These are phyloP conservation scores for Porodaedalea pini DNA, from an alignment of 1,284 basidiomycete genomes.

Conservation along the genomic window DNA sequence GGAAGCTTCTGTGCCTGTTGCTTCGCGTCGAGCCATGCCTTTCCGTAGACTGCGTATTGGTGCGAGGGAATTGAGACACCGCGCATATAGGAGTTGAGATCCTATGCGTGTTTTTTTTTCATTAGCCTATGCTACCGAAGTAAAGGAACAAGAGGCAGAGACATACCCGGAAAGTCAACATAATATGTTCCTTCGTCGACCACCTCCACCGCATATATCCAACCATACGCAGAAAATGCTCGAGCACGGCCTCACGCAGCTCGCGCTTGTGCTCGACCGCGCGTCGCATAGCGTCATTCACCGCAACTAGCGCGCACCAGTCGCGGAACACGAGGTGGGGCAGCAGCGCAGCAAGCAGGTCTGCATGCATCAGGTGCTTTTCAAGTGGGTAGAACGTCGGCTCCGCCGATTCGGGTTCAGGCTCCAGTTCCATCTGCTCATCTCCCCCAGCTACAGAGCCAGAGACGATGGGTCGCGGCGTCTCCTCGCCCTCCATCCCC, in stretches of 20 bases:
- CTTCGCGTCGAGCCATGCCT: slow-evolving; percentile 47
- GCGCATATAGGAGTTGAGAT: slow-evolving; percentile 72
- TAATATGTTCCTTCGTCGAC: slow-evolving; percentile 54
- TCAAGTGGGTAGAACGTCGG: slow-evolving; percentile 50
- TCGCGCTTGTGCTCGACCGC: slow-evolving; percentile 45
- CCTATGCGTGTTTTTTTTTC: slow-evolving; percentile 41
- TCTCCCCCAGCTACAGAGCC: background rate
- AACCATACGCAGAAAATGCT: slow-evolving; percentile 61
- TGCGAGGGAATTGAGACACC: slow-evolving; percentile 71
- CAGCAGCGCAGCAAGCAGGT: slow-evolving; percentile 51
- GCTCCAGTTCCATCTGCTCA: slow-evolving; percentile 27
- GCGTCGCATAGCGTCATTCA: slow-evolving; percentile 50
- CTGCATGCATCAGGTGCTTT: slow-evolving; percentile 46
- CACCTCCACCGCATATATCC: slow-evolving; percentile 67
- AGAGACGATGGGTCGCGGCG: background rate
- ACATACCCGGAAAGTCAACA: slow-evolving; percentile 56
- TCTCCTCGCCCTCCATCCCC: background rate
- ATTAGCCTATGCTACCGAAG: background rate
- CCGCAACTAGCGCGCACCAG: slow-evolving; percentile 56
- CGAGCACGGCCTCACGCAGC: slow-evolving; percentile 59
- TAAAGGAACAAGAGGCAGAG: background rate
- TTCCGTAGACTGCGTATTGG: slow-evolving; percentile 59
- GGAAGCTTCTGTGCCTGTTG: slow-evolving; percentile 10
- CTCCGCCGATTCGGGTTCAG: slow-evolving; percentile 26
- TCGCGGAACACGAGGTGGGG: slow-evolving; percentile 59